A percentile compares a stretch with the other conserved stretches of the same genome.
Evolutionary conservation across 2,329 filamentous ascomycete genomes (phyloP).

Genomic region (Trichoderma koningii): DNA sequence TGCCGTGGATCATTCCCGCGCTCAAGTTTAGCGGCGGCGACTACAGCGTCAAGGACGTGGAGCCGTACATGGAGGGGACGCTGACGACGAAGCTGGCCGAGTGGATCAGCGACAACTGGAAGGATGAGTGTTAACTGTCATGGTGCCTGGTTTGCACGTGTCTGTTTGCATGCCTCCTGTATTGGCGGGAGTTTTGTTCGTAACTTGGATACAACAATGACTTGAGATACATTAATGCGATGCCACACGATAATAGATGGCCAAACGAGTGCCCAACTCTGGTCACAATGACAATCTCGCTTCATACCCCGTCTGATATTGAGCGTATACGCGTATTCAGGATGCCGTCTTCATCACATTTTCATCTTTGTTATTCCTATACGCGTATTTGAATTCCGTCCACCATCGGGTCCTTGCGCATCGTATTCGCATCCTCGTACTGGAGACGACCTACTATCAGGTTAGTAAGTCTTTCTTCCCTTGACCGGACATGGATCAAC

Average conservation of each 20-base stretch:
- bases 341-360: not conserved
- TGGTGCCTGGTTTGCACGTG: too few species aligned
- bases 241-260: constrained; percentile 16
- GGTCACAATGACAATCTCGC: not conserved
- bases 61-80: constrained; percentile 55
- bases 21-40: constrained; percentile 62
- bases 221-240: constrained; percentile 3
- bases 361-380: not conserved
- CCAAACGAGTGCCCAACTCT: not conserved
- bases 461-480: not conserved
- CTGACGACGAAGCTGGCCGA: constrained; percentile 57
- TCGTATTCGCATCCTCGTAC: constrained; percentile 18
- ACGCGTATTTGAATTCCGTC: not conserved
- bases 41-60: constrained; percentile 52
- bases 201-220: constrained; percentile 6
- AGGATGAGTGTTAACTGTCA: constrained; percentile 45
- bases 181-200: not conserved
- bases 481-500: not conserved
- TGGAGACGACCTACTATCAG: too few species aligned
- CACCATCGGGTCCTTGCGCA: not conserved
- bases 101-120: constrained; percentile 64
- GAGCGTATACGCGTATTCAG: constrained; percentile 6
- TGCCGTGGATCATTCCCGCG: constrained; percentile 77
- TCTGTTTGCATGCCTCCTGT: not conserved
- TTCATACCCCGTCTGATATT: not conserved